phyloP scores from a whole-genome alignment of 164 flowering plant genomes.

The Stephania yunnanensis region DNA sequence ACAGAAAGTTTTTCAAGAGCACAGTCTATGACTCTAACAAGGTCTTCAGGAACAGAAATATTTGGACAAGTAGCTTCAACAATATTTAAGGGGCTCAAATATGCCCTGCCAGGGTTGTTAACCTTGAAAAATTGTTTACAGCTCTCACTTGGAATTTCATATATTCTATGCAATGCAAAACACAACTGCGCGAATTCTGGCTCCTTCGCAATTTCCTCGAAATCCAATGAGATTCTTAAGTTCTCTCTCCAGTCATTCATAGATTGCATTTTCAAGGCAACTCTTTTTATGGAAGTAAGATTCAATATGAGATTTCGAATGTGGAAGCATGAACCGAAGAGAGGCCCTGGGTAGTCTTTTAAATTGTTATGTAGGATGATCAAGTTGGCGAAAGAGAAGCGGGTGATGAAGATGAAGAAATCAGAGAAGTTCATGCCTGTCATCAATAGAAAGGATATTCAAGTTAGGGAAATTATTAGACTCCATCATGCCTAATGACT shows the following conservation, averaged over 20 bases:
- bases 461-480: neutral
- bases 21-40: constrained; percentile 36
- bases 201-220: constrained; percentile 30
- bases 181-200: constrained; percentile 46
- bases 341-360: constrained; percentile 12
- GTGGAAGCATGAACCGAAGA: constrained; percentile 11
- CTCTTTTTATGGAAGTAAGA: constrained; percentile 34
- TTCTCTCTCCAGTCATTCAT: constrained; percentile 15
- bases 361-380: constrained; percentile 30
- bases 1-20: constrained; percentile 24
- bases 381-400: constrained; percentile 54
- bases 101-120: constrained; percentile 15
- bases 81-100: constrained; percentile 17
- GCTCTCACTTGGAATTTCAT: constrained; percentile 28
- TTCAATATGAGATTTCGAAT: constrained; percentile 38
- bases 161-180: constrained; percentile 30
- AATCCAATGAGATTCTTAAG: constrained; percentile 22
- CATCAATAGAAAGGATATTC: constrained; percentile 11
- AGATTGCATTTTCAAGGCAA: constrained; percentile 44
- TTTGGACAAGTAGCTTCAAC: constrained; percentile 15
- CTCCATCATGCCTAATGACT: neutral
- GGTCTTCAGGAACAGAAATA: constrained; percentile 40
- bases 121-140: constrained; percentile 5
- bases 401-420: constrained; percentile 57
- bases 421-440: constrained; percentile 87